Percentiles rank a stretch among this genome's conserved stretches.
Evolutionary conservation across 345 rosid species (phyloP).

Genomic region (Syzygium aqueum): DNA sequence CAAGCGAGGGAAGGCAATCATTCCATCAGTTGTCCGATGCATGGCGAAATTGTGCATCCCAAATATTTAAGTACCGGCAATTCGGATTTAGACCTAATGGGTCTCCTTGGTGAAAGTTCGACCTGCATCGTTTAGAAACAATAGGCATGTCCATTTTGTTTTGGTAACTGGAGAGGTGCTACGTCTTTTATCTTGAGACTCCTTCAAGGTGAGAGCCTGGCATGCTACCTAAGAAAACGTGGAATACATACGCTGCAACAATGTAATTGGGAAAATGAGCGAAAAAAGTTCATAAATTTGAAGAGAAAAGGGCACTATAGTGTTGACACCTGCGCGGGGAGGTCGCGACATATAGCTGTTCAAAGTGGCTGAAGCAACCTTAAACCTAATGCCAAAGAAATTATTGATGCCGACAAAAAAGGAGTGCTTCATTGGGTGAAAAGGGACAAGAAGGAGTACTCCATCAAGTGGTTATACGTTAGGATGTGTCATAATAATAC

Average conservation of each 20-base stretch:
- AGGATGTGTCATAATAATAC: neutral
- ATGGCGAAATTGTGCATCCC: neutral
- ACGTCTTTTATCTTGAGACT: neutral
- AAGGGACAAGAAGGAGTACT: neutral
- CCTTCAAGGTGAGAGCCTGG: neutral
- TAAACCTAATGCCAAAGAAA: neutral
- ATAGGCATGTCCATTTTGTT: neutral
- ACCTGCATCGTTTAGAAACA: neutral
- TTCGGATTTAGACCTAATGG: neutral
- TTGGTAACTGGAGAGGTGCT: neutral
- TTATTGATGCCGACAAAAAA: neutral
- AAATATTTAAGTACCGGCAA: neutral
- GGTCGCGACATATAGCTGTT: neutral
- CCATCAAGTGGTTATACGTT: neutral
- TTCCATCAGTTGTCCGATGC: neutral
- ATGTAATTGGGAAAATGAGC: neutral
- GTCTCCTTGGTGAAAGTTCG: neutral
- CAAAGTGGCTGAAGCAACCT: neutral
- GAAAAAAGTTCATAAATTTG: neutral
- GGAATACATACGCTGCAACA: neutral
- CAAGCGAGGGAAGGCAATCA: neutral
- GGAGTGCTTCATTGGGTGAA: neutral
- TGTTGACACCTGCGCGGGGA: too few relatives aligned
- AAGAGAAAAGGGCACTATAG: neutral
- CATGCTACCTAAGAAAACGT: neutral